Evolutionary conservation across 176 grass and related monocot genomes (phyloP), one percentile per base, ranked within the genome.

Genomic region (Aegilops longissima): DNA sequence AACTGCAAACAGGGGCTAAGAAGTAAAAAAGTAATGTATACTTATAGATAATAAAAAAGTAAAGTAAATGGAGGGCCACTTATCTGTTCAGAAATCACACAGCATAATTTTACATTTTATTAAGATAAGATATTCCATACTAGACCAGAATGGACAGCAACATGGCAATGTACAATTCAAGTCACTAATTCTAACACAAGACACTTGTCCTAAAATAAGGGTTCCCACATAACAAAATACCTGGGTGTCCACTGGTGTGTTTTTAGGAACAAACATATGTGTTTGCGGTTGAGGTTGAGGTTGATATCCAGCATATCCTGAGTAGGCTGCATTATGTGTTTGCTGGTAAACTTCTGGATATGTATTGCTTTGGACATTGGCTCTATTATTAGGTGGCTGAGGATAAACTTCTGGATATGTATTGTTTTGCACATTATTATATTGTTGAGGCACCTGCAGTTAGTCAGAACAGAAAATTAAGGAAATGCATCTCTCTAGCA

Each of bases 181-280:
- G 35, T 68, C 8, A 42, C 12, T 78, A 68, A 44, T 76, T 64
- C 66, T 80, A 68, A 34, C 38, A 85, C 24, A 78, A 71, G 11
- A 72, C 25, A 70, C 30, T 42, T 5, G 4, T 66, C 61, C 44
- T 39, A 75, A 67, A 27, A 30, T 44, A 58, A 79, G 24, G 4
- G 23, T 86, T 78, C 35, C 33, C 52, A 11, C 64, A 84, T 83
- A 5, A 82, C 31, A 62, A 68, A 80, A 82, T 92, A 96, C 96
- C 96, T 96, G 92, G 62, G 84, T n/a, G 78, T 21, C 73, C 14
- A 17, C 81, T 6, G 79, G 87, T 69, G 80, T 40, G 58, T 76
- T 93, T 6, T 64, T 11, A 56, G 97, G 94, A 72, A 99, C 83
- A 94, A 99, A 99, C 97, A 96, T 98, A 11, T 94, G 85, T 61